A percentile compares a stretch with the other conserved stretches of the same genome.
Evolutionary conservation across 176 grass and related monocot genomes (phyloP).

Genomic region (Eragrostis curvula): DNA sequence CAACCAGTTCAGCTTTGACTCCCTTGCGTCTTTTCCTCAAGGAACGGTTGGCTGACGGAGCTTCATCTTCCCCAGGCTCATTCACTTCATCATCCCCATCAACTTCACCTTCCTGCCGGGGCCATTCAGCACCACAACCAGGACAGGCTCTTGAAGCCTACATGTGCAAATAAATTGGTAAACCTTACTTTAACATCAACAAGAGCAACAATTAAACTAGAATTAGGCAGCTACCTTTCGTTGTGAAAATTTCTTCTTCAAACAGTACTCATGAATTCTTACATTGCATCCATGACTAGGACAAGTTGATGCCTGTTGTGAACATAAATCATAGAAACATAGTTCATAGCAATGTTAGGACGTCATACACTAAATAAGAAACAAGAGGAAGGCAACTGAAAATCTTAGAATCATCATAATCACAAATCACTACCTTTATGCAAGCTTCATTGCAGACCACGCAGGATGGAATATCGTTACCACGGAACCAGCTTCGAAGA

Average conservation of each 20-base stretch:
- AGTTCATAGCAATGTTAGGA: neutral
- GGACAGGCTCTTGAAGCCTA: constrained; percentile 74
- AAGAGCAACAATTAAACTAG: neutral
- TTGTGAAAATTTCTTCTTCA: constrained; percentile 81
- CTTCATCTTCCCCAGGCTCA: constrained; percentile 33
- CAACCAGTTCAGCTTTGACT: constrained; percentile 52
- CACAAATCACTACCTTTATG: constrained; percentile 62
- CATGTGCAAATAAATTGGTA: constrained; percentile 21
- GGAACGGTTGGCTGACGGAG: constrained; percentile 2
- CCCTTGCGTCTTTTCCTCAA: constrained; percentile 43
- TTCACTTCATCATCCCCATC: constrained; percentile 32
- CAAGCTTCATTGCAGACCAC: constrained; percentile 93
- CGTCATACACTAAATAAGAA: neutral
- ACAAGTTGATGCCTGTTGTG: constrained; percentile 68
- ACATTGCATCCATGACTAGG: constrained; percentile 70
- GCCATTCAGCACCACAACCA: constrained; percentile 72
- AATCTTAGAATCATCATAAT: neutral
- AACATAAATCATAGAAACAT: constrained; percentile 14
- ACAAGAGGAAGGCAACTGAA: constrained; percentile 9
- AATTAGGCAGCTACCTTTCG: constrained; percentile 48
- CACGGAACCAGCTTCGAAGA: constrained; percentile 80
- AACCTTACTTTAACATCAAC: neutral
- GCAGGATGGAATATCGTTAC: constrained; percentile 76
- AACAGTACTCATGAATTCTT: constrained; percentile 89
- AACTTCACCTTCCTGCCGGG: constrained; percentile 49